A percentile compares a stretch with the other conserved stretches of the same genome.
phyloP scores from a whole-genome alignment of 2,329 filamentous ascomycete species.

The Aschersonia sp. region DNA sequence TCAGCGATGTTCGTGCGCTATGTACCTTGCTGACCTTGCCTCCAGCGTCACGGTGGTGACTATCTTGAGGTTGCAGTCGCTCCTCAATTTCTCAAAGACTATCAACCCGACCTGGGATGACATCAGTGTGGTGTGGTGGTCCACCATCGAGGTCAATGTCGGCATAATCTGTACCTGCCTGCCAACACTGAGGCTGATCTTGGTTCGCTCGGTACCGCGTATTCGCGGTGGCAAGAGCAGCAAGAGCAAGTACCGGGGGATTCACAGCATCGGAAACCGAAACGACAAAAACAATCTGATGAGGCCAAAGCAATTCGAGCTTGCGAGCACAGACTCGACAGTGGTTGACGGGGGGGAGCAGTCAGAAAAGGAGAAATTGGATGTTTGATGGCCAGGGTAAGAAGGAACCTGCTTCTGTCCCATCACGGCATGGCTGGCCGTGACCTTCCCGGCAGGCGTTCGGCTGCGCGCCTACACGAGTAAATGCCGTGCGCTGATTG shows the following conservation, averaged over 20 bases:
- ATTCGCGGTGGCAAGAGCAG: conserved; percentile 1
- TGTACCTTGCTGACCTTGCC: background rate
- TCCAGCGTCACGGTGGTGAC: conserved; percentile 3
- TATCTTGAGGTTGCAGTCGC: conserved; percentile 2
- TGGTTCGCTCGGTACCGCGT: conserved; percentile 2
- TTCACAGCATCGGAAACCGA: background rate
- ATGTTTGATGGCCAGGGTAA: background rate
- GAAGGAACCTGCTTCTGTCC: no score
- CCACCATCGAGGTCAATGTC: conserved; percentile 3
- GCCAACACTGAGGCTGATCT: conserved; percentile 1
- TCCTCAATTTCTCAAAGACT: conserved; percentile 3
- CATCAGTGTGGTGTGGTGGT: conserved; percentile 3
- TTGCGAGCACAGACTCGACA: conserved; percentile 1
- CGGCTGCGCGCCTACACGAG: no score
- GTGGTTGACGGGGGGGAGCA: background rate
- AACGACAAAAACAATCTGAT: background rate
- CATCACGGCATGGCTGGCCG: no score
- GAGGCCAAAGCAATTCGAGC: conserved; percentile 1
- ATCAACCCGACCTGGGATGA: conserved; percentile 5
- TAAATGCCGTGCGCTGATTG: no score
- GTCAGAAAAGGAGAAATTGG: background rate
- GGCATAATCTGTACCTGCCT: conserved; percentile 4
- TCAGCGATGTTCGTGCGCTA: background rate
- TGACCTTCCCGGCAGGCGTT: no score
- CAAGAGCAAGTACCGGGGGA: background rate